phyloP scores from a whole-genome alignment of 2,329 filamentous ascomycete genomes.

The Ophiocordyceps australis region DNA sequence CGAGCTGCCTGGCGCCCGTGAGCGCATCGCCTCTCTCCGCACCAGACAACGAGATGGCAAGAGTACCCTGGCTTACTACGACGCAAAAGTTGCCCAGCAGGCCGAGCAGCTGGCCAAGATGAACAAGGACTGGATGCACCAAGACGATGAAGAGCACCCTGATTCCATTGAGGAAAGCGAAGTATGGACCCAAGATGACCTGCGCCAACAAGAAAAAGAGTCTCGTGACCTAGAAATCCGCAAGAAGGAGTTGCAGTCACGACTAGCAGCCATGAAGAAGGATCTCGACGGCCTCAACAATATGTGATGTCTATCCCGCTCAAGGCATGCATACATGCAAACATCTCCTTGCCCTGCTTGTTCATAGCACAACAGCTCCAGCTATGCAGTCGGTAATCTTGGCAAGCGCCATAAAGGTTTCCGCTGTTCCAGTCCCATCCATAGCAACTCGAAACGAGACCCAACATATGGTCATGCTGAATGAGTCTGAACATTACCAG shows the following conservation, averaged over 20 bases:
- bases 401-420: no score
- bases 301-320: no score
- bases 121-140: slow-evolving; percentile 43
- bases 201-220: slow-evolving; percentile 51
- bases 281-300: slow-evolving; percentile 34
- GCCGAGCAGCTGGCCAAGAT: slow-evolving; percentile 53
- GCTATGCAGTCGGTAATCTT: no score
- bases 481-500: no score
- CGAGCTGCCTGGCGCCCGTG: slow-evolving; percentile 58
- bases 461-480: no score
- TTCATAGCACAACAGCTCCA: no score
- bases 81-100: slow-evolving; percentile 63
- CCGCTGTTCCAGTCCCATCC: no score
- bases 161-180: slow-evolving; percentile 28
- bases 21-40: slow-evolving; percentile 57
- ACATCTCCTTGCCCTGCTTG: no score
- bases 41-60: slow-evolving; percentile 52
- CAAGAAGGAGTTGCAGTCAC: slow-evolving; percentile 35
- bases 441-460: no score
- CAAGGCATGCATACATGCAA: no score
- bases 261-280: slow-evolving; percentile 33
- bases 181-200: slow-evolving; percentile 47
- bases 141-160: slow-evolving; percentile 31
- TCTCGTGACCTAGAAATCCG: slow-evolving; percentile 34
- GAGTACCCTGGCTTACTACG: slow-evolving; percentile 63